Evolutionary conservation across 129 eudicot genomes (phyloP).

Genomic region (Daucus carota): DNA sequence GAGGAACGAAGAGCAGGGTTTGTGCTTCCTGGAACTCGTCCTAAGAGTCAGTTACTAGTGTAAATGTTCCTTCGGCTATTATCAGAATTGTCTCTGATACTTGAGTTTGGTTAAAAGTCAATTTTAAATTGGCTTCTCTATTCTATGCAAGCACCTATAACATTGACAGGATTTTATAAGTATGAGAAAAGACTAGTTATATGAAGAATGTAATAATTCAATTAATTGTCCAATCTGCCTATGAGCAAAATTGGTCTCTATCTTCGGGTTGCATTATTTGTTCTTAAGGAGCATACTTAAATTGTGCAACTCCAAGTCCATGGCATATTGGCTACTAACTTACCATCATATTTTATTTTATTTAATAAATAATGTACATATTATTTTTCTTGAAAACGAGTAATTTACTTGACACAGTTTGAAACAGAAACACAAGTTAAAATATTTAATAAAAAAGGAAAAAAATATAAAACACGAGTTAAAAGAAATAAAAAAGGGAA

Average conservation of each 20-base stretch:
- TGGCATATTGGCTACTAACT: no score
- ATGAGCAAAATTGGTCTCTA: background rate
- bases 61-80: background rate
- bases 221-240: background rate
- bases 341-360: no score
- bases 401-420: no score
- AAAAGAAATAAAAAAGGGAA: no score
- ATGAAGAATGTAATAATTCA: background rate
- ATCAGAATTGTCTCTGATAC: background rate
- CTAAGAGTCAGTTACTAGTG: slow-evolving; percentile 33
- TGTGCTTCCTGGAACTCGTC: slow-evolving; percentile 42
- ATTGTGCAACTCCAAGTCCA: no score
- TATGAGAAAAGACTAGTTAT: background rate
- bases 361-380: no score
- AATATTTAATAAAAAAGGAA: no score
- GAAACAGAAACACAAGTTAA: no score
- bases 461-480: no score
- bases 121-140: slow-evolving; percentile 36
- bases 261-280: background rate
- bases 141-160: background rate
- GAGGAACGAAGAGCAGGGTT: slow-evolving; percentile 86
- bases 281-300: background rate
- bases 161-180: background rate
- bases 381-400: no score
- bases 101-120: slow-evolving; percentile 29